These are phyloP conservation scores for Colletotrichum acutatum DNA, from an alignment of 2,329 filamentous ascomycete species.

Conservation along the genomic window DNA sequence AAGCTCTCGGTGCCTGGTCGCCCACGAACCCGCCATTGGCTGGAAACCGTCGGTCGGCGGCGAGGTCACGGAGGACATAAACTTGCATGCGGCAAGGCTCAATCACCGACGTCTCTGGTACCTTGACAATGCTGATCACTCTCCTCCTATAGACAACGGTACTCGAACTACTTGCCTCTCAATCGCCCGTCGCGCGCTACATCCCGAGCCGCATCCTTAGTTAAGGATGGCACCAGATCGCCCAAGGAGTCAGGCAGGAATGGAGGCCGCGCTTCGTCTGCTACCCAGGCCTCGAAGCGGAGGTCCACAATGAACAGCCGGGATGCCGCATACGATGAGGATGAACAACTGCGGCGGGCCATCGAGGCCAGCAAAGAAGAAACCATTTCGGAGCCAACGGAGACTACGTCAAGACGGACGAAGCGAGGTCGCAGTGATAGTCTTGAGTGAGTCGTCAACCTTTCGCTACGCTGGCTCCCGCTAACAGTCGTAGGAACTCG, in stretches of 20 bases:
- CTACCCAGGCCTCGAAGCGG: slow-evolving; percentile 76
- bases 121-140: slow-evolving; percentile 4
- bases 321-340: slow-evolving; percentile 94
- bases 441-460: slow-evolving; percentile 79
- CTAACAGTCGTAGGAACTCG: slow-evolving; percentile 66
- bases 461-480: neutral
- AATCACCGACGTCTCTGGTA: neutral
- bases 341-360: slow-evolving; percentile 86
- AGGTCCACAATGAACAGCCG: slow-evolving; percentile 98
- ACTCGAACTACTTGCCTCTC: slow-evolving; percentile 73
- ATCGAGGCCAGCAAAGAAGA: slow-evolving; percentile 97
- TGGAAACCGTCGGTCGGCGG: neutral
- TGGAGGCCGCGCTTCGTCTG: slow-evolving; percentile 59
- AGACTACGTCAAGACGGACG: slow-evolving; percentile 68
- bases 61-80: neutral
- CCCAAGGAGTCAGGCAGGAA: slow-evolving; percentile 66
- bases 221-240: slow-evolving; percentile 69
- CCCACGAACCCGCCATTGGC: slow-evolving; percentile 17
- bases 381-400: slow-evolving; percentile 62
- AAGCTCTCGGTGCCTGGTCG: slow-evolving; percentile 11
- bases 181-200: slow-evolving; percentile 65
- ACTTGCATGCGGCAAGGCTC: neutral
- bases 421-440: slow-evolving; percentile 92
- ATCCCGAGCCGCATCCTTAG: slow-evolving; percentile 72
- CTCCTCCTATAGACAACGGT: slow-evolving; percentile 65